Evolutionary conservation across 371 early-diverging fungal species (phyloP), one percentile per base, ranked within the genome.

Genomic region (Mucor velutinosus): DNA sequence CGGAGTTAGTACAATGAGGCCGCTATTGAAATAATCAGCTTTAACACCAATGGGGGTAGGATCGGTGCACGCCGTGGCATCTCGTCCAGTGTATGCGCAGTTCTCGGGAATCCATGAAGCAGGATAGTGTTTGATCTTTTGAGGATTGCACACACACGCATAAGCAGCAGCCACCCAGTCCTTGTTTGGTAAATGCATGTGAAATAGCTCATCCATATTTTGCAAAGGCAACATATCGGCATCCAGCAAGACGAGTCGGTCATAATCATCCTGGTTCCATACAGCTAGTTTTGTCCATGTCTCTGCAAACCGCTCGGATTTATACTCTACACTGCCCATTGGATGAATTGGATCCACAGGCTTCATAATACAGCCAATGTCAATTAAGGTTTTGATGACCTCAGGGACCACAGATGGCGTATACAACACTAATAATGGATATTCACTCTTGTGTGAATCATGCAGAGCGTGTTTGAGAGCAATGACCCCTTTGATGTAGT

Each of bases 241-340:
- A 71, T 97, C 97, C 45, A 97, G 60, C 60, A 94, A 90, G 14
- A 90, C 88, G 37, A 95, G 78, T 30, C 86, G 80, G 27, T 84
- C 81, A 67, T 83, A 91, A 19, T 86, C 82, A 0, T 78, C 79
- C 43, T 92, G 83, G 15, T 88, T 80, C 87, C 93, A 96, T 45
- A 90, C 89, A 67, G 93, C 90, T 32, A 97, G 70, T 75, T 97
- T 97, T 33, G 97, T 95, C 76, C 90, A 89, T 1, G 96, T 95
- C 55, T 84, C 78, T 2, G 47, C 39, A 47, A 76, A 86, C 5
- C 77, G 58, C 51, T 79, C 73, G 30, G 71, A 69, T 27, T 74
- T 60, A 37, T 84, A 82, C 14, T 79, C 58, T 6, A 89, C 80
- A 39, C 86, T 89, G n/a, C 94, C 88, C 58, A 90, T 92, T 17